Percentiles rank a stretch among this genome's conserved stretches.
Conservation (phyloP, 805 yeast species). For the Henningerozyma blattae region DNA sequence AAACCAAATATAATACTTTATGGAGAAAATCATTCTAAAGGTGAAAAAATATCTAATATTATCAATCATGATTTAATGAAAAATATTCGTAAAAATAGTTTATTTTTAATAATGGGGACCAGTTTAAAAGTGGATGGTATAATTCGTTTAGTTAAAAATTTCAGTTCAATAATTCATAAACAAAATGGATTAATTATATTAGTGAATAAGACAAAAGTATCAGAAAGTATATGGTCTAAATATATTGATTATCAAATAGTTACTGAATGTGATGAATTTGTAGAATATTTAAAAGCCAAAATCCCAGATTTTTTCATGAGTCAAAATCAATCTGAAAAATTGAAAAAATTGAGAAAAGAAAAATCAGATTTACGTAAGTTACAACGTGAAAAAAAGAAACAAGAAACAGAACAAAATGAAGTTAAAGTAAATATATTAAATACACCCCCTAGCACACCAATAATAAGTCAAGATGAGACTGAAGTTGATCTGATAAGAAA, state of each 20-base stretch:
- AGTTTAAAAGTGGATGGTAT: constrained; percentile 88
- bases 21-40: constrained; percentile 87
- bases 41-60: constrained; percentile 67
- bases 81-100: constrained; percentile 33
- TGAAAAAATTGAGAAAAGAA: constrained; percentile 20
- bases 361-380: constrained; percentile 21
- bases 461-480: background rate
- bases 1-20: constrained; percentile 86
- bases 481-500: too few relatives aligned
- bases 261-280: constrained; percentile 77
- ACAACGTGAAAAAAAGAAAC: constrained; percentile 9
- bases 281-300: constrained; percentile 37
- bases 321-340: constrained; percentile 29
- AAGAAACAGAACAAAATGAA: background rate
- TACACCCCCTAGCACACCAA: constrained; percentile 3
- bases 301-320: constrained; percentile 53
- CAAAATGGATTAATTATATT: constrained; percentile 68
- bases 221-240: constrained; percentile 54
- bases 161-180: constrained; percentile 64
- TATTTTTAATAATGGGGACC: constrained; percentile 84
- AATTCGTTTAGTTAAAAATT: constrained; percentile 54
- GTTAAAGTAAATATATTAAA: background rate
- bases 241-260: constrained; percentile 69
- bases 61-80: constrained; percentile 56
- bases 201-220: constrained; percentile 56